phyloP scores from a whole-genome alignment of 768 basidiomycete species.

The Mycena alexandri region DNA sequence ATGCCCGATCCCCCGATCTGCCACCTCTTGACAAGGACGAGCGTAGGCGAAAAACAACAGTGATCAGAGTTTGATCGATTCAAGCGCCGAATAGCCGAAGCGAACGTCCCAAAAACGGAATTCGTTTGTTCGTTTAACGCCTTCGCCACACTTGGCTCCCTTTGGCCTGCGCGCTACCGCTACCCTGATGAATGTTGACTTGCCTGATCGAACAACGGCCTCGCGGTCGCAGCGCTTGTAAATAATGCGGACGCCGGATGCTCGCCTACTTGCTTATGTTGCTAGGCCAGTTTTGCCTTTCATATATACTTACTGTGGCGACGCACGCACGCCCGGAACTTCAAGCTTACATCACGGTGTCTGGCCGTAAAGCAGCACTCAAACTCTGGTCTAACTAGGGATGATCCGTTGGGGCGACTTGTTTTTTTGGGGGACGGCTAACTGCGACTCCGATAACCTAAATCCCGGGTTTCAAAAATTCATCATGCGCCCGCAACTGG shows the following conservation, averaged over 20 bases:
- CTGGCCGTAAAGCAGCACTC: background rate
- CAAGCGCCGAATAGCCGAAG: too few relatives aligned
- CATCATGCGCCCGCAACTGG: background rate
- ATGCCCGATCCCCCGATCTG: too few relatives aligned
- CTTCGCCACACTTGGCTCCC: constrained; percentile 4
- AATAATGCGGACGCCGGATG: background rate
- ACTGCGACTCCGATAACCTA: background rate
- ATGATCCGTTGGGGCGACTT: constrained; percentile 4
- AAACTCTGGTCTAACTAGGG: background rate
- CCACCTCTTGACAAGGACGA: too few relatives aligned
- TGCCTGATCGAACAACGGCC: constrained; percentile 13
- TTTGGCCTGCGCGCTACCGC: constrained; percentile 5
- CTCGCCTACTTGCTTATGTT: constrained; percentile 1
- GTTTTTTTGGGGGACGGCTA: constrained; percentile 6
- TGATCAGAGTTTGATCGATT: too few relatives aligned
- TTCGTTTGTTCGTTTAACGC: background rate
- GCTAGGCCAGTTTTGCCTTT: constrained; percentile 12
- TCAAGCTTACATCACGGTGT: background rate
- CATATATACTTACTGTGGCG: constrained; percentile 13
- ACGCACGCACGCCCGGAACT: constrained; percentile 16
- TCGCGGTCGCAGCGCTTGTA: constrained; percentile 20
- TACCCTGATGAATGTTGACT: constrained; percentile 19
- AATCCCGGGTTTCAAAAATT: background rate
- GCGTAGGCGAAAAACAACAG: too few relatives aligned
- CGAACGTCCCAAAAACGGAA: background rate